A percentile compares a stretch with the other conserved stretches of the same genome.
These are phyloP conservation scores for Thermothielavioides terrestris DNA, from an alignment of 495 filamentous ascomycete species.

Conservation along the genomic window DNA sequence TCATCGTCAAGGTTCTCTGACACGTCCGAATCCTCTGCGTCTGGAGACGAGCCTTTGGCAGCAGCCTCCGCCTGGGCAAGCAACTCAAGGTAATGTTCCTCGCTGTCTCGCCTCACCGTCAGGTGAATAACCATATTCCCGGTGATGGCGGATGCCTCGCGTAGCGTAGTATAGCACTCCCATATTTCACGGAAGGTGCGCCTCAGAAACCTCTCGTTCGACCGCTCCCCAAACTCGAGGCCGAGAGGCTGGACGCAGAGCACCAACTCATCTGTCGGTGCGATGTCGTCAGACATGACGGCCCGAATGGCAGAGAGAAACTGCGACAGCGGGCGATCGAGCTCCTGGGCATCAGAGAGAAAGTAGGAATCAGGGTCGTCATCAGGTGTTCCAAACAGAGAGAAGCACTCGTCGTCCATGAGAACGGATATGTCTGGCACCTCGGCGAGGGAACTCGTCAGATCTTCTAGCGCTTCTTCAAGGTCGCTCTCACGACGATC, in stretches of 20 bases:
- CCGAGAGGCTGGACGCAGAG: constrained; percentile 59
- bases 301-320: constrained; percentile 58
- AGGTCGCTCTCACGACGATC: constrained; percentile 5
- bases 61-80: constrained; percentile 13
- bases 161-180: constrained; percentile 13
- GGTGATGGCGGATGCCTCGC: constrained; percentile 10
- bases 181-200: constrained; percentile 41
- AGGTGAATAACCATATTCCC: constrained; percentile 13
- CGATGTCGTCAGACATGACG: constrained; percentile 58
- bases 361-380: constrained; percentile 66
- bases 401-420: constrained; percentile 61
- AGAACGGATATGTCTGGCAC: constrained; percentile 47
- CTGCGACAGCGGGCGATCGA: constrained; percentile 47
- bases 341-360: constrained; percentile 55
- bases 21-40: constrained; percentile 5
- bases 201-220: constrained; percentile 18
- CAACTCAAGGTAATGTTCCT: constrained; percentile 21
- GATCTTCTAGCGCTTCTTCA: constrained; percentile 9
- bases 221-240: constrained; percentile 57
- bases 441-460: background rate
- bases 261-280: constrained; percentile 58
- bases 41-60: background rate
- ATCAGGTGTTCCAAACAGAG: constrained; percentile 57
- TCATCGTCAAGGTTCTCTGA: constrained; percentile 8
- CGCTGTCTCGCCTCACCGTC: constrained; percentile 18